These are phyloP conservation scores for Neocatenulostroma microsporum DNA, from an alignment of 2,329 filamentous ascomycete species.

Conservation along the genomic window DNA sequence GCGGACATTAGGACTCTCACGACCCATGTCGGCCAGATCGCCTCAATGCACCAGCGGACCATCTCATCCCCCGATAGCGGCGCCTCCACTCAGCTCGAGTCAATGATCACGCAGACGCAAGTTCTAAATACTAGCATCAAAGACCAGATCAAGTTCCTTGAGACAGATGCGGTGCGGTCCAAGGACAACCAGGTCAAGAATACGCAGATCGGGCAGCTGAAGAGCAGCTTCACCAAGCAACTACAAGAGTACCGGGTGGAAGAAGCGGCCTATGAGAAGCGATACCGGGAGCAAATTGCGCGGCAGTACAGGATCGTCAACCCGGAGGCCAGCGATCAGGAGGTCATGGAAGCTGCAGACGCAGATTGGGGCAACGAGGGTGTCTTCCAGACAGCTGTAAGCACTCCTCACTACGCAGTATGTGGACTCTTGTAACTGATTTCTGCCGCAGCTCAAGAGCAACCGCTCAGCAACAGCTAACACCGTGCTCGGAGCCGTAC, in stretches of 20 bases:
- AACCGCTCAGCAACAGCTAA: slow-evolving; percentile 68
- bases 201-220: slow-evolving; percentile 61
- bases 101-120: slow-evolving; percentile 61
- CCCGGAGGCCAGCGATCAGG: slow-evolving; percentile 65
- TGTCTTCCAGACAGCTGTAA: slow-evolving; percentile 74
- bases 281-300: slow-evolving; percentile 69
- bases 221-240: slow-evolving; percentile 63
- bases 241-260: slow-evolving; percentile 63
- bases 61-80: slow-evolving; percentile 56
- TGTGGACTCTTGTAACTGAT: too few relatives aligned
- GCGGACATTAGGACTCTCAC: slow-evolving; percentile 60
- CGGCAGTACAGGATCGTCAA: slow-evolving; percentile 67
- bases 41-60: slow-evolving; percentile 62
- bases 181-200: slow-evolving; percentile 58
- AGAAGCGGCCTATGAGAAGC: slow-evolving; percentile 61
- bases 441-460: slow-evolving; percentile 65
- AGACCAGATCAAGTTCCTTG: slow-evolving; percentile 68
- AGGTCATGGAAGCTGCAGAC: slow-evolving; percentile 61
- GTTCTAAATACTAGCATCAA: slow-evolving; percentile 67
- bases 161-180: slow-evolving; percentile 61
- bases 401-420: too few relatives aligned
- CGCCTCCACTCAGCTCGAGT: slow-evolving; percentile 53
- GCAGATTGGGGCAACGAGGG: slow-evolving; percentile 70
- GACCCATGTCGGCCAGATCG: slow-evolving; percentile 60
- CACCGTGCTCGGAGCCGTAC: slow-evolving; percentile 67